Conservation (phyloP, 352 stramenopile species). For the Phytophthora pini region DNA sequence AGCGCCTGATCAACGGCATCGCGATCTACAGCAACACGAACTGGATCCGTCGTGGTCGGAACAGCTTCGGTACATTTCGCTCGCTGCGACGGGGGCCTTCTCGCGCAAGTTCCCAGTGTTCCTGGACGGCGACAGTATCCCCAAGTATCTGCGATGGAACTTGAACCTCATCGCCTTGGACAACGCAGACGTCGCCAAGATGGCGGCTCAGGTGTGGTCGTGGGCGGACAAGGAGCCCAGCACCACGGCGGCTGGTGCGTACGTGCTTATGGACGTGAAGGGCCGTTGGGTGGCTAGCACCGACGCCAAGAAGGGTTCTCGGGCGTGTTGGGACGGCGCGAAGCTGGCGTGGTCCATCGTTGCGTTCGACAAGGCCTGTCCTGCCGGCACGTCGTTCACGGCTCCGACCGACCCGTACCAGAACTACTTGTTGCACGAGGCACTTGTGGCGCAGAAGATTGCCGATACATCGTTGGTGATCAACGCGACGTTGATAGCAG, state of each 20-base stretch:
- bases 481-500: conserved; percentile 38
- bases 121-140: conserved; percentile 47
- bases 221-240: conserved; percentile 61
- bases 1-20: conserved; percentile 45
- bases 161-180: conserved; percentile 63
- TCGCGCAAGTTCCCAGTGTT: conserved; percentile 36
- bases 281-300: conserved; percentile 51
- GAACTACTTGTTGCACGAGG: conserved; percentile 56
- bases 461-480: conserved; percentile 50
- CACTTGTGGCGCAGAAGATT: conserved; percentile 40
- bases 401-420: conserved; percentile 53
- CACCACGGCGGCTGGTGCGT: conserved; percentile 26
- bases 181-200: conserved; percentile 56
- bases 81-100: conserved; percentile 33
- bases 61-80: conserved; percentile 59
- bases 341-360: conserved; percentile 54
- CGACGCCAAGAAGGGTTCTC: conserved; percentile 25
- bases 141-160: conserved; percentile 64
- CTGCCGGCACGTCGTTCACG: conserved; percentile 37
- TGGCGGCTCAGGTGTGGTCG: conserved; percentile 60
- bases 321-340: conserved; percentile 48
- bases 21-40: conserved; percentile 60
- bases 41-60: conserved; percentile 60
- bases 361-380: conserved; percentile 32
- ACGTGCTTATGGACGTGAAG: conserved; percentile 42